Conservation (phyloP, 345 rosid species). For the Rhodamnia argentea region DNA sequence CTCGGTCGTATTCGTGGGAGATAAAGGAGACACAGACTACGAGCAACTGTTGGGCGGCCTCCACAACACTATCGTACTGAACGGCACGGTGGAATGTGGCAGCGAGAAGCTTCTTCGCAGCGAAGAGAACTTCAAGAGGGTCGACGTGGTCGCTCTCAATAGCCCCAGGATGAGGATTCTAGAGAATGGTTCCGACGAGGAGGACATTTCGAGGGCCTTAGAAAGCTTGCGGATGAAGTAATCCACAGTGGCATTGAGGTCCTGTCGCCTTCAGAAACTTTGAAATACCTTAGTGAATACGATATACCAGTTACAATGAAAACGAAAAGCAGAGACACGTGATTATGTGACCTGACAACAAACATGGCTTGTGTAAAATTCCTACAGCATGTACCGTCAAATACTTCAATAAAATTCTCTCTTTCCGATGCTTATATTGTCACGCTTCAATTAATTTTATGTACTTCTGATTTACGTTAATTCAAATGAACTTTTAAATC, state of each 20-base stretch:
- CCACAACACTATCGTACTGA: conserved; percentile 54
- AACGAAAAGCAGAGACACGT: not conserved
- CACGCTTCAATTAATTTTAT: rapidly evolving
- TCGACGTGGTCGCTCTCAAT: conserved; percentile 35
- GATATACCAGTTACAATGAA: not conserved
- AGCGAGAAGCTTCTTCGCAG: conserved; percentile 50
- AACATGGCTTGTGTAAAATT: not conserved
- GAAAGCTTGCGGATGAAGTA: conserved; percentile 38
- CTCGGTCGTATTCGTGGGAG: conserved; percentile 59
- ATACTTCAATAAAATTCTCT: not conserved
- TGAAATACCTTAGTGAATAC: not conserved
- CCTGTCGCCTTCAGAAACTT: not conserved
- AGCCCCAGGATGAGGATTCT: conserved; percentile 34
- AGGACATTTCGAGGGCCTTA: conserved; percentile 37
- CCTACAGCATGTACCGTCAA: not conserved
- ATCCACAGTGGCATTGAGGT: not conserved
- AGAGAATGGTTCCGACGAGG: conserved; percentile 27
- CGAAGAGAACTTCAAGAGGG: conserved; percentile 50
- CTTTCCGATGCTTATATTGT: not conserved
- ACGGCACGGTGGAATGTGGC: conserved; percentile 42
- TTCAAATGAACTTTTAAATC: not conserved
- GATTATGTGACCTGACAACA: not conserved
- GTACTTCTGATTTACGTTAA: rapidly evolving
- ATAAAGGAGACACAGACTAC: conserved; percentile 74
- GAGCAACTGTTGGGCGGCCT: conserved; percentile 64